Evolutionary conservation across 805 yeast genomes (phyloP), one percentile per base, ranked within the genome.

Genomic region (Blastobotrys attinorum): DNA sequence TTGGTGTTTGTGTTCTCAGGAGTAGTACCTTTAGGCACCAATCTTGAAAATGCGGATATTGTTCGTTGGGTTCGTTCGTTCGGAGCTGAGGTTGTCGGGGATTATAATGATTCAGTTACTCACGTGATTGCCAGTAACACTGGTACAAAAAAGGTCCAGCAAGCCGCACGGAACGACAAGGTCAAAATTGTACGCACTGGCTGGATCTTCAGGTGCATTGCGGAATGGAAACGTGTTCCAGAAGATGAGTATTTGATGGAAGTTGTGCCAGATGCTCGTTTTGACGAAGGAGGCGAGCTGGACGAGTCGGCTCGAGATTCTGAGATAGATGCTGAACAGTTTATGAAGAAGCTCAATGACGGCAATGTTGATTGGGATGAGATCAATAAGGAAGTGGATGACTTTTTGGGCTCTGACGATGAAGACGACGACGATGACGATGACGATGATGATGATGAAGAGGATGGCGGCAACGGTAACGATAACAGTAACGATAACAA

Each of bases 1-100:
- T 73, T 80, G 37, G 76, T 77, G 2, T 75, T 92, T 44, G 71
- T 90, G 16, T 82, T 92, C 52, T 83, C 95, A 3, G 97, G 97
- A 0, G 71, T 90, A n/a, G 72, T 92, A 18, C 97, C 97, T 1
- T 59, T 86, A n/a, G 92, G 92, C 1, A 71, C 80, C 10, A 73
- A 77, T 43, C 64, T 84, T 15, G 80, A 82, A 42, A 65, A 72
- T 27, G 92, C 94, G 3, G 96, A 87, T 58, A 84, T 92, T 36
- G 96, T 89, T 1, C 77, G 81, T 18, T 90, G 97, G 97, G 84
- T 90, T 10, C 75, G 76, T 40, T 85, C 89, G 43, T 90, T 90
- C 70, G 98, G 98, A 1, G 97, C 96, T 0, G 70, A 70, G 2
- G 88, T 90, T 5, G 82, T 82, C 1, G 69, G 79, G 3, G 88